phyloP scores from a whole-genome alignment of 2,329 filamentous ascomycete genomes.

The Penicillium rolfsii region DNA sequence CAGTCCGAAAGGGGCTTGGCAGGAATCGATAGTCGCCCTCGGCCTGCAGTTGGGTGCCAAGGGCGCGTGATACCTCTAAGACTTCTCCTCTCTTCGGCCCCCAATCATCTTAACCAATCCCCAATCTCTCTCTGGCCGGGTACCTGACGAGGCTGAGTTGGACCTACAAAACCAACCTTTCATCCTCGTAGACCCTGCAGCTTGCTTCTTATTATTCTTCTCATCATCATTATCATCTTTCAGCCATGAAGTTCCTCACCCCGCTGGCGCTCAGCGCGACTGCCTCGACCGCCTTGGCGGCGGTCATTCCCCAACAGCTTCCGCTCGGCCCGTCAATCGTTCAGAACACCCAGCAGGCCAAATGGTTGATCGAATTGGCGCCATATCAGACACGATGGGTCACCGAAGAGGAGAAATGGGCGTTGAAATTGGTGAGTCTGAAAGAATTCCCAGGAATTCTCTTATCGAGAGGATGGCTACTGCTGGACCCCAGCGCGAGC shows the following conservation, averaged over 20 bases:
- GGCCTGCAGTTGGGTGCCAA: conserved; percentile 1
- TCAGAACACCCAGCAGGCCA: conserved; percentile 48
- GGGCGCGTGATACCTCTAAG: conserved; percentile 24
- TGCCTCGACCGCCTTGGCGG: conserved; percentile 39
- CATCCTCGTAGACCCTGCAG: conserved; percentile 6
- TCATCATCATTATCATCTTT: neutral
- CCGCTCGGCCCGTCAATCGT: conserved; percentile 31
- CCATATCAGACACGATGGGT: conserved; percentile 84
- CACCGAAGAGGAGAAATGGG: conserved; percentile 94
- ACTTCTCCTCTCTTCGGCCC: conserved; percentile 2
- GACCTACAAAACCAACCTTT: conserved; percentile 14
- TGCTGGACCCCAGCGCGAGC: neutral
- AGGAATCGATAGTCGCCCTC: neutral
- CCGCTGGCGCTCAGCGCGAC: conserved; percentile 42
- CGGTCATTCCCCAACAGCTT: conserved; percentile 38
- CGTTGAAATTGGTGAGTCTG: conserved; percentile 71
- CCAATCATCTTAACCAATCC: conserved; percentile 6
- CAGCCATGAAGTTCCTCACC: conserved; percentile 39
- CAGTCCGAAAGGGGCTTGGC: conserved; percentile 28
- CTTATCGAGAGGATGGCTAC: neutral
- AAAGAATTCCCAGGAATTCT: neutral
- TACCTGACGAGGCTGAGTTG: conserved; percentile 4
- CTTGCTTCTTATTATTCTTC: neutral
- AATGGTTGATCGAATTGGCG: conserved; percentile 79
- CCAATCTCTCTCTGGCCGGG: neutral